Evolutionary conservation across 1,139 yeast genomes (phyloP), one percentile per base, ranked within the genome.

Genomic region (Debaryomycetaceae sp.): DNA sequence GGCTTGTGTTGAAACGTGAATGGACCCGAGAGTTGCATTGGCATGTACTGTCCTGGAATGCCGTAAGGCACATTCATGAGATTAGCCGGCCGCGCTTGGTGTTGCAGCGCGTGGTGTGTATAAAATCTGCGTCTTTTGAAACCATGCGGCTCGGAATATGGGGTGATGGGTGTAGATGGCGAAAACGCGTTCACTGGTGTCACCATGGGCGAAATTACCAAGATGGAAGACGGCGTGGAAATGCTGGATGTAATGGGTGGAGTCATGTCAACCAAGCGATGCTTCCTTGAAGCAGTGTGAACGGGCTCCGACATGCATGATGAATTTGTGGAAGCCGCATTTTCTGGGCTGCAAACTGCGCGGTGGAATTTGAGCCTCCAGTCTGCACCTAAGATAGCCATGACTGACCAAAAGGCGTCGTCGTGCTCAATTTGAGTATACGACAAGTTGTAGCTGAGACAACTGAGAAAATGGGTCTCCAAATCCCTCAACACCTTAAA

Each of bases 401-500:
- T 37, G 3, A 32, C 23, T 11, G 24, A 25, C 66, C 66, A 61
- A 38, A 60, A 61, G 12, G 39, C 32, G 1, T 30, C 33, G 34
- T 57, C 58, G 4, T 33, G 30, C 29, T 40, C 39, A 21, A 61
- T 38, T 25, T 43, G 37, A 23, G 47, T 47, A 37, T 50, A 62
- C 10, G 54, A 47, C 14, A 62, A 41, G 27, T 52, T 46, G 40
- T 53, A 62, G 43, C 60, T 46, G 20, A 61, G 41, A 9, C 53
- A 48, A 22, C 49, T 43, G 28, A 61, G 45, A 30, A 56, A 61
- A 34, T 56, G 57, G 12, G 46, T 36, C 38, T 62, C 69, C 30
- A 62, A 42, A 24, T 48, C 41, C 37, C 58, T 54, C 25, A 57
- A 39, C 18, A 54, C 33, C 31, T 39, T 38, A 27, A 56, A 43